Evolutionary conservation across 1,284 basidiomycete genomes (phyloP).

Genomic region (Psilocybe mexicana): DNA sequence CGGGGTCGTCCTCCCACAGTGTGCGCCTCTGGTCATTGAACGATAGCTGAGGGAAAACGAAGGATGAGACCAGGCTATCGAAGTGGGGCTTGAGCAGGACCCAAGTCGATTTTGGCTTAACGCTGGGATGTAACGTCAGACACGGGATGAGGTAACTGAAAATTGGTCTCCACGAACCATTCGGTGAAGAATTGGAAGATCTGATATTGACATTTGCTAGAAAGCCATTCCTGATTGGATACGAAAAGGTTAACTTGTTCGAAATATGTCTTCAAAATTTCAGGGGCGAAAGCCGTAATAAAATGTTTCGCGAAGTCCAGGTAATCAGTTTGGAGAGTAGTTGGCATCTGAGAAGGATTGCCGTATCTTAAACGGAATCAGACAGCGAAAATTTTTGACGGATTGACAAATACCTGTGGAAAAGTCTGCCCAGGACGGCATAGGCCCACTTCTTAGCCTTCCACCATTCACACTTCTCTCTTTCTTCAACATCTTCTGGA

Average conservation of each 20-base stretch:
- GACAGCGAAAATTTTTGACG: neutral
- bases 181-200: constrained; percentile 83
- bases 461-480: constrained; percentile 83
- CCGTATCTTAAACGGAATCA: constrained; percentile 55
- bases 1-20: constrained; percentile 76
- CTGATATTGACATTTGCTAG: constrained; percentile 79
- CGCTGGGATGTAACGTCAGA: constrained; percentile 41
- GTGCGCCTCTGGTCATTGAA: constrained; percentile 69
- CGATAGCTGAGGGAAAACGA: constrained; percentile 84
- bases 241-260: constrained; percentile 75
- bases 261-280: constrained; percentile 80
- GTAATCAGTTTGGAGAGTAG: constrained; percentile 69
- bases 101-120: constrained; percentile 90
- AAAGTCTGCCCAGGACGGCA: constrained; percentile 69
- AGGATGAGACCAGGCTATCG: constrained; percentile 69
- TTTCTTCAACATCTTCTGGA: constrained; percentile 70
- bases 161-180: constrained; percentile 57
- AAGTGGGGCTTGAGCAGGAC: constrained; percentile 80
- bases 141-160: neutral
- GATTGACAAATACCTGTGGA: constrained; percentile 55
- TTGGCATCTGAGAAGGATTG: constrained; percentile 82
- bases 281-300: constrained; percentile 75
- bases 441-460: constrained; percentile 91
- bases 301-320: constrained; percentile 76
- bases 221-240: constrained; percentile 73